A percentile compares a stretch with the other conserved stretches of the same genome.
These are phyloP conservation scores for Exophiala sp. DNA, from an alignment of 2,329 filamentous ascomycete species.

Conservation along the genomic window DNA sequence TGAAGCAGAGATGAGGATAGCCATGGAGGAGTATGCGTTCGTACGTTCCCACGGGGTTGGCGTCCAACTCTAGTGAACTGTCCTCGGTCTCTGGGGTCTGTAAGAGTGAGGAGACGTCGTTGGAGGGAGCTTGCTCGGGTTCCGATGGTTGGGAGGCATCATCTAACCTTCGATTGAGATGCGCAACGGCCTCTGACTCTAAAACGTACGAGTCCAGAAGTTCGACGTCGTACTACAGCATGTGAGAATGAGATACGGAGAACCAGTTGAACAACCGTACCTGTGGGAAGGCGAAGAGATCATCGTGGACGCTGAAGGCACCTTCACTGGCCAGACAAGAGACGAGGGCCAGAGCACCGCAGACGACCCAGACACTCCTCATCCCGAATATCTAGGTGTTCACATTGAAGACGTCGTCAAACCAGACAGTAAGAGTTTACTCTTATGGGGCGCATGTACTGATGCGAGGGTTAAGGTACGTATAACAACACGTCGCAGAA, in stretches of 20 bases:
- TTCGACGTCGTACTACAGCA: slow-evolving; percentile 67
- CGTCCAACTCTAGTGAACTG: slow-evolving; percentile 14
- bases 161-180: slow-evolving; percentile 10
- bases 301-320: slow-evolving; percentile 79
- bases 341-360: not conserved
- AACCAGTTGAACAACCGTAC: slow-evolving; percentile 44
- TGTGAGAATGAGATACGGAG: slow-evolving; percentile 7
- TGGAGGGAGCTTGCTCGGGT: not conserved
- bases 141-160: not conserved
- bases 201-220: slow-evolving; percentile 60
- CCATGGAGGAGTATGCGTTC: slow-evolving; percentile 68
- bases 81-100: slow-evolving; percentile 28
- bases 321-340: slow-evolving; percentile 45
- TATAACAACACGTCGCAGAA: not conserved
- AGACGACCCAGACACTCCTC: slow-evolving; percentile 3
- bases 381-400: not conserved
- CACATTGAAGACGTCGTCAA: too few relatives aligned
- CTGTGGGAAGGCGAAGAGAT: slow-evolving; percentile 80
- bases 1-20: slow-evolving; percentile 73
- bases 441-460: too few relatives aligned
- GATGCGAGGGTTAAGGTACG: too few relatives aligned
- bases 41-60: slow-evolving; percentile 13
- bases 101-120: slow-evolving; percentile 13
- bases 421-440: too few relatives aligned
- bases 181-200: slow-evolving; percentile 19